These are phyloP conservation scores for Sphagnurus paluster DNA, from an alignment of 1,284 basidiomycete species.

Conservation along the genomic window DNA sequence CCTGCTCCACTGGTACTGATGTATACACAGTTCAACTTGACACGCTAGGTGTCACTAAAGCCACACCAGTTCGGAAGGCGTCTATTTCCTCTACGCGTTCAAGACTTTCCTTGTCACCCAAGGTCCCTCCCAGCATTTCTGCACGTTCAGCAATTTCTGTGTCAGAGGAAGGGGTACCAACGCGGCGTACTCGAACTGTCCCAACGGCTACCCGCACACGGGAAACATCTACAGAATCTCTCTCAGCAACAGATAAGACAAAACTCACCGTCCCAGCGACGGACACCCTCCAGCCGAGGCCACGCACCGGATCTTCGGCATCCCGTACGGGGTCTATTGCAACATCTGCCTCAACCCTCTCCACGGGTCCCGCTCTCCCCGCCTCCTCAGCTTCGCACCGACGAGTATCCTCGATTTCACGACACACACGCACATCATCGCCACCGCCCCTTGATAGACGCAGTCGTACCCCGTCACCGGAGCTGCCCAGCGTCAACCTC, in stretches of 20 bases:
- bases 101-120: slow-evolving; percentile 12
- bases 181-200: slow-evolving; percentile 19
- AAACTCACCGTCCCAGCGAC: slow-evolving; percentile 7
- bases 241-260: slow-evolving; percentile 11
- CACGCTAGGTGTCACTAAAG: slow-evolving; percentile 17
- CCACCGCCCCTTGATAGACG: background rate
- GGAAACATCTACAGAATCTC: slow-evolving; percentile 8
- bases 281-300: slow-evolving; percentile 9
- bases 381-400: slow-evolving; percentile 25
- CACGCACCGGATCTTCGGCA: slow-evolving; percentile 24
- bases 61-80: slow-evolving; percentile 13
- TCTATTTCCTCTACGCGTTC: slow-evolving; percentile 7
- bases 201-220: slow-evolving; percentile 14
- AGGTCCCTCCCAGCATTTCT: slow-evolving; percentile 10
- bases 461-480: slow-evolving; percentile 54
- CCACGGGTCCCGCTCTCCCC: slow-evolving; percentile 19
- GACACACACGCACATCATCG: slow-evolving; percentile 8
- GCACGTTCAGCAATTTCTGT: slow-evolving; percentile 7
- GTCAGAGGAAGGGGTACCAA: slow-evolving; percentile 9
- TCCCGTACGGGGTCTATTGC: slow-evolving; percentile 21
- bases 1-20: background rate
- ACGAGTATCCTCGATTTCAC: slow-evolving; percentile 24
- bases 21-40: slow-evolving; percentile 26
- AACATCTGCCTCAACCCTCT: slow-evolving; percentile 17
- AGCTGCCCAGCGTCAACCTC: slow-evolving; percentile 39